phyloP scores from a whole-genome alignment of 2,329 filamentous ascomycete species.

The Fonsecaea pedrosoi region DNA sequence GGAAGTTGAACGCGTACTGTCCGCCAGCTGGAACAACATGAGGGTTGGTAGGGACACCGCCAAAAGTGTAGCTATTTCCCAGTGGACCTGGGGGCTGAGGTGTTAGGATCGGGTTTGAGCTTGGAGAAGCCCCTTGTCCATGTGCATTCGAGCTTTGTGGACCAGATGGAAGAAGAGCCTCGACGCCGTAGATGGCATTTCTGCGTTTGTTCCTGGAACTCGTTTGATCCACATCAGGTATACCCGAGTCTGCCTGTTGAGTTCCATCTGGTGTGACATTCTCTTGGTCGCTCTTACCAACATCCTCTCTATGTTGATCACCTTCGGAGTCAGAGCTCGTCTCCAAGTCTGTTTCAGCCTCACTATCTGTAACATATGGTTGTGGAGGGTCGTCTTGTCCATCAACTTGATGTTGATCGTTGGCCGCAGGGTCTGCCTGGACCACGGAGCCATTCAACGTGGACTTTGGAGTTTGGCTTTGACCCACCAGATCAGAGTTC shows the following conservation, averaged over 20 bases:
- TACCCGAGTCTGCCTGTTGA: background rate
- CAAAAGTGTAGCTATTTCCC: conserved; percentile 23
- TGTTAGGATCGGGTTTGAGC: background rate
- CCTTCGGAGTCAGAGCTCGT: background rate
- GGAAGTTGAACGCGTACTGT: conserved; percentile 14
- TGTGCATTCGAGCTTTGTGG: background rate
- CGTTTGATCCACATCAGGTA: background rate
- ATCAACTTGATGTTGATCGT: background rate
- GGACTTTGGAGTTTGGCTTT: background rate
- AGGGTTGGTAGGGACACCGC: conserved; percentile 20
- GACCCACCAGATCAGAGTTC: background rate
- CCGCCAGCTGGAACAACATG: conserved; percentile 13
- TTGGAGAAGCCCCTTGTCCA: conserved; percentile 2
- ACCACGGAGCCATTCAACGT: background rate
- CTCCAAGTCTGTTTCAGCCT: conserved; percentile 26
- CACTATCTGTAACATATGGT: conserved; percentile 16
- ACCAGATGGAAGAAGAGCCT: conserved; percentile 25
- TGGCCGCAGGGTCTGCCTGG: background rate
- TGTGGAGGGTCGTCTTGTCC: background rate
- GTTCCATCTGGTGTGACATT: conserved; percentile 10
- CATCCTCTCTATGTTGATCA: conserved; percentile 3
- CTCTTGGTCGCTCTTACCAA: conserved; percentile 17
- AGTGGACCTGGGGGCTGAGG: background rate
- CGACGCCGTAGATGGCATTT: conserved; percentile 30
- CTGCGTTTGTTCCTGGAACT: conserved; percentile 17